Evolutionary conservation across 208 protist genomes (phyloP).

Genomic region (Naegleria fowleri): DNA sequence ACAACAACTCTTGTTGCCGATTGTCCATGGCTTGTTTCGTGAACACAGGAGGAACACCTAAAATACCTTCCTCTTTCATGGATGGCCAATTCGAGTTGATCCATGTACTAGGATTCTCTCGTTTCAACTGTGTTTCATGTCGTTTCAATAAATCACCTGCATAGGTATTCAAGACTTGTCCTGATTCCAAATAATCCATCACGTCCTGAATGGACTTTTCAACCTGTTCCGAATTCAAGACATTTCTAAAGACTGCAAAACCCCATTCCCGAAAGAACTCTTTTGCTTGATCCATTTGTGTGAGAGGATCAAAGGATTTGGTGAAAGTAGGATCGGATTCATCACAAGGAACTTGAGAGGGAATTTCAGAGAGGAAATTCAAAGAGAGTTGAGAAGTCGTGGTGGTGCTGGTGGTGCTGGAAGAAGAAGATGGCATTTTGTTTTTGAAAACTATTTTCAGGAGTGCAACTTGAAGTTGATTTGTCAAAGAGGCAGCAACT

Average conservation of each 20-base stretch:
- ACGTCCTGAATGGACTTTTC: not conserved
- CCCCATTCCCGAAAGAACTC: slow-evolving; percentile 8
- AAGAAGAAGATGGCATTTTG: too few species aligned
- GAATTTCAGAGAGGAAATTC: not conserved
- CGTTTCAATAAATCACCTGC: not conserved
- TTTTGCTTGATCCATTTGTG: not conserved
- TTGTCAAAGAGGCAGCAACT: too few species aligned
- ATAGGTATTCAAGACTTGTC: not conserved
- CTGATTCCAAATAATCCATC: not conserved
- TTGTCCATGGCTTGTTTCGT: not conserved
- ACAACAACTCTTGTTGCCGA: not conserved
- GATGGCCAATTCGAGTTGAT: not conserved
- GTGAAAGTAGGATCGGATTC: not conserved
- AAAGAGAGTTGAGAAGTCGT: too few species aligned
- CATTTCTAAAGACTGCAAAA: not conserved
- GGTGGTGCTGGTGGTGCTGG: too few species aligned
- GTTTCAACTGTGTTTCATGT: not conserved
- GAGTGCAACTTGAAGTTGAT: too few species aligned
- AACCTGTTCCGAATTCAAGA: not conserved
- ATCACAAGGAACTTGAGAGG: not conserved
- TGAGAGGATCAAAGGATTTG: not conserved
- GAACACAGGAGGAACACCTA: too few species aligned
- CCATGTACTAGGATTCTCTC: not conserved
- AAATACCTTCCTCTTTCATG: not conserved
- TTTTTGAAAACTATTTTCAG: too few species aligned